Evolutionary conservation across 1,139 yeast genomes (phyloP), one percentile per base, ranked within the genome.

Genomic region (Sugiyamaella xylanicola): DNA sequence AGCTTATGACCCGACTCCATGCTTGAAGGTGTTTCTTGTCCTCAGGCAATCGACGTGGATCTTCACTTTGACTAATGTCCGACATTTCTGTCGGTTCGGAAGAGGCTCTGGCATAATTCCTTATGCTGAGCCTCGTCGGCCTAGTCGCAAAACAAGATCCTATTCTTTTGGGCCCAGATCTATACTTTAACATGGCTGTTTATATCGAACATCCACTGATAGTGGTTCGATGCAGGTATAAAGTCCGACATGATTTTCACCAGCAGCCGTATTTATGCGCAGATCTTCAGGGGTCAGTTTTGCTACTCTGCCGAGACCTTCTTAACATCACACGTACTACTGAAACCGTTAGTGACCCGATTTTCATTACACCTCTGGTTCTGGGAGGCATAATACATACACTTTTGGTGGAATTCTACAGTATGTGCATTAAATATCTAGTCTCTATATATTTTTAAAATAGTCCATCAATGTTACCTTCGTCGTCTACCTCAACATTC

Each of bases 401-500:
- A n/a, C n/a, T n/a, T n/a, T n/a, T n/a, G n/a, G 9, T 25, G 29
- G 9, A 25, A 25, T 25, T 25, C 13, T 7, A 36, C 5, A 36
- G 19, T 36, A 5, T 42, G 35, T 9, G 20, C 17, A 42, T 20
- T 21, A 20, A 42, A 42, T 22, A 35, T 32, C 21, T 32, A 21
- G 5, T 45, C 17, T 22, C 37, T 46, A 35, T 35, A 19, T 29
- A 45, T 11, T 17, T 20, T 73, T 79, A 92, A 72, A 92, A 92
- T 76, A 93, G 82, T 53, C 99, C 99, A 65, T 90, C 96, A 66
- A 93, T 92, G 69, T 92, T 95, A 58, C 97, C 98, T 58, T 90
- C 86, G 54, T 86, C 92, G 70, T 87, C 86, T 60, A 93, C 95
- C 74, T 93, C 98, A 57, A 93, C 96, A 72, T 92, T 88, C 96